Base-by-base conservation (phyloP, 257 asterid genomes). In the Rehmannia glutinosa region DNA sequence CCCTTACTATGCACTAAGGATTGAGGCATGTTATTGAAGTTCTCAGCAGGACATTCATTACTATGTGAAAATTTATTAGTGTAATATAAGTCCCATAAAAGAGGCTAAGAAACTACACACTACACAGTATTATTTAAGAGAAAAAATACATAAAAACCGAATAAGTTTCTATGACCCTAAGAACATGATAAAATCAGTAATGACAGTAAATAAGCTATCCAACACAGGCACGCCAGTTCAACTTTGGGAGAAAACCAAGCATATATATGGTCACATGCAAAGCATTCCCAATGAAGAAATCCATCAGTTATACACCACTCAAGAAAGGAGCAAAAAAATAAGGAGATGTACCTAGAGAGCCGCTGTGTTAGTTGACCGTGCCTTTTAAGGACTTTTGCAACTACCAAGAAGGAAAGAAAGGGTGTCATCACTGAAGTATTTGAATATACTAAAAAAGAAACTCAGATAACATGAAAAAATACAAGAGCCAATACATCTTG, bases 331-430 rank as follows among this genome's bases (percentile, higher is more conserved):
- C 20, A 19, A 16, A 16, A 41, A 12, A 10, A 59, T 50, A 10
- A 50, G 54, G 56, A 35, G n/a, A 17, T 13, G 11, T 85, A 85
- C 96, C 96, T 83, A 63, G 96, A 83, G 74, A 88, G 96, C 23
- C 93, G 86, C 62, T 88, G 90, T 53, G 88, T 75, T 35, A 88
- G 70, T 17, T 80, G 90, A 27, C 86, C 90, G 69, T 88, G 92
- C 75, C 92, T 80, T 77, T 78, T 88, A 53, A 88, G 86, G 72
- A 88, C 78, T 77, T 73, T 83, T 12, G 92, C 77, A 75, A 88
- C 96, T 88, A 82, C 57, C 63, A 25, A 41, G 43, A 73, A 50
- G 27, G 11, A n/a, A 59, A 61, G 36, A 51, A 32, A 23, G 25
- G 30, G 19, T 16, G 58, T 58, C 17, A 54, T 19, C 9, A 45